Percentiles rank a stretch among this genome's conserved stretches.
phyloP scores from a whole-genome alignment of 257 asterid species.

The Salvia splendens region DNA sequence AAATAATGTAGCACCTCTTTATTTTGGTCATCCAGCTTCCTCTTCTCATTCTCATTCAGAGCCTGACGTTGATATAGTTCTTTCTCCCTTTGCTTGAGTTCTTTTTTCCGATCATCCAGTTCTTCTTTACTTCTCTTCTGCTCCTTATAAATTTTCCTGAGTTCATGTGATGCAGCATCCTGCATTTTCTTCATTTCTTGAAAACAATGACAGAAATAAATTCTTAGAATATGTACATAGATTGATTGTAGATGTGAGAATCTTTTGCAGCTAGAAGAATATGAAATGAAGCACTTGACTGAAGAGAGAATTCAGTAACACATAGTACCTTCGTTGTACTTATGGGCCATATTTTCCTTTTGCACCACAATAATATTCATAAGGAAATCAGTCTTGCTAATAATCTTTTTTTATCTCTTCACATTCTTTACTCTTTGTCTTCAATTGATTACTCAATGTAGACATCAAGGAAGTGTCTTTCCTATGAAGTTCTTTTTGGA shows the following conservation, averaged over 20 bases:
- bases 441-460: constrained; percentile 50
- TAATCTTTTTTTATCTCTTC: constrained; percentile 57
- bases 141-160: constrained; percentile 51
- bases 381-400: constrained; percentile 59
- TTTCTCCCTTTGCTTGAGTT: constrained; percentile 54
- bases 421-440: constrained; percentile 51
- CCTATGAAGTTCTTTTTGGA: constrained; percentile 56
- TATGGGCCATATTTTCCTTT: constrained; percentile 60
- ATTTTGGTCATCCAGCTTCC: constrained; percentile 51
- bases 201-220: constrained; percentile 19
- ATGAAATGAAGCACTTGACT: constrained; percentile 24
- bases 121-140: constrained; percentile 50
- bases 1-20: constrained; percentile 54
- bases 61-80: constrained; percentile 54
- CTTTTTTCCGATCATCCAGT: constrained; percentile 58
- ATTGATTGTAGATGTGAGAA: not conserved
- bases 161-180: constrained; percentile 48
- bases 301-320: constrained; percentile 23
- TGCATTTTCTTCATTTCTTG: constrained; percentile 73
- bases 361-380: constrained; percentile 51
- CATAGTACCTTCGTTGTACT: constrained; percentile 59
- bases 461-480: constrained; percentile 51
- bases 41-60: constrained; percentile 64
- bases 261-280: constrained; percentile 4
- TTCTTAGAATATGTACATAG: constrained; percentile 12